These are phyloP conservation scores for Diplodia corticola DNA, from an alignment of 2,329 filamentous ascomycete genomes.

Conservation along the genomic window DNA sequence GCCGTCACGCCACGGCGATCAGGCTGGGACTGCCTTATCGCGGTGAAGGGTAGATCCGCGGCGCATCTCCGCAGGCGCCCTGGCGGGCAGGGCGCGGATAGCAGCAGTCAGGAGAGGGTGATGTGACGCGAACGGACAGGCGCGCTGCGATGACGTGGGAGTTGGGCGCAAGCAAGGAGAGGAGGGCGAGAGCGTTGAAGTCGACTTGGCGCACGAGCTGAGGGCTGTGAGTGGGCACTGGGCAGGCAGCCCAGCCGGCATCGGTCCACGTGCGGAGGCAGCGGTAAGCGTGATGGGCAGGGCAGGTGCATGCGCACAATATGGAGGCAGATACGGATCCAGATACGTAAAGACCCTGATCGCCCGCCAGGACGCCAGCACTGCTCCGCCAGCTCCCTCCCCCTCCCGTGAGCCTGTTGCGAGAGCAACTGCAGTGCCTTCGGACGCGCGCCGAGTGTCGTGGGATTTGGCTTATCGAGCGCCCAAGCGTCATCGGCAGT, in stretches of 20 bases:
- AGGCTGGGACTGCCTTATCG: slow-evolving; percentile 6
- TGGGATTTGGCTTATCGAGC: slow-evolving; percentile 12
- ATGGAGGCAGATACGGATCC: background rate
- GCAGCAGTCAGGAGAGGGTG: slow-evolving; percentile 18
- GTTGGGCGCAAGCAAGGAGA: background rate
- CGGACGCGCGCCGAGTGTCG: background rate
- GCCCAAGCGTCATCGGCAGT: slow-evolving; percentile 17
- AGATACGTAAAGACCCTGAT: slow-evolving; percentile 16
- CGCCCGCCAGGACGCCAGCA: background rate
- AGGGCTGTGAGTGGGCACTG: background rate
- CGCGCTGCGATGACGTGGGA: slow-evolving; percentile 8
- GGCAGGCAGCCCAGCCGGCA: slow-evolving; percentile 7
- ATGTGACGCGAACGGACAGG: background rate
- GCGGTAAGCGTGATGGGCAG: slow-evolving; percentile 17
- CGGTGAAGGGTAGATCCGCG: slow-evolving; percentile 18
- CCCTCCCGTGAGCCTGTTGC: background rate
- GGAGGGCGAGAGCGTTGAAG: background rate
- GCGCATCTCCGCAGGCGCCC: slow-evolving; percentile 5
- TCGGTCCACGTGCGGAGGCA: slow-evolving; percentile 11
- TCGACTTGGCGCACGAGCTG: background rate
- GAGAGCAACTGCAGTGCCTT: no score
- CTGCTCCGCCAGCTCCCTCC: background rate
- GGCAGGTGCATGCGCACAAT: background rate
- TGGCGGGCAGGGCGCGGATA: background rate
- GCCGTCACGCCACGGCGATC: slow-evolving; percentile 14